phyloP scores from a whole-genome alignment of 768 basidiomycete species.

The Kwoniella europaea region DNA sequence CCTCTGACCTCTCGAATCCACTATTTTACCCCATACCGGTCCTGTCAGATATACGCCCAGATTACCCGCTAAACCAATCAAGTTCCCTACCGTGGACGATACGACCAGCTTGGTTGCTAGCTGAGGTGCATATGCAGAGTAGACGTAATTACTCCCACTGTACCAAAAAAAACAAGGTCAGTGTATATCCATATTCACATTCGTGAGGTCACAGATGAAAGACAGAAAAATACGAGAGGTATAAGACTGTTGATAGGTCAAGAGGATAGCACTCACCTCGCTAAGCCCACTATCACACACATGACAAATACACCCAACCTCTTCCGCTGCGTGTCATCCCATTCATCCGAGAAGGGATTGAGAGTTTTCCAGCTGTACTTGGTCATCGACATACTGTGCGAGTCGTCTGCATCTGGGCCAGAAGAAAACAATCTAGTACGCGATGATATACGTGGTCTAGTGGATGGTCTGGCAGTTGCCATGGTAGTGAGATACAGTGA shows the following conservation, averaged over 20 bases:
- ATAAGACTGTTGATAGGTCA: too few species aligned
- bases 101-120: slow-evolving; percentile 76
- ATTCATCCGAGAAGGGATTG: slow-evolving; percentile 13
- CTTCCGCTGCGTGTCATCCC: slow-evolving; percentile 13
- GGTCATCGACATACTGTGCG: background rate
- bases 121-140: slow-evolving; percentile 81
- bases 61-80: slow-evolving; percentile 66
- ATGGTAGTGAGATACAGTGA: background rate
- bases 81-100: slow-evolving; percentile 78
- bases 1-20: slow-evolving; percentile 74
- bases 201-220: too few species aligned
- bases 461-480: background rate
- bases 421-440: slow-evolving; percentile 11
- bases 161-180: background rate
- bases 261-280: too few species aligned
- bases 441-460: slow-evolving; percentile 12
- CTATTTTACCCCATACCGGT: slow-evolving; percentile 78
- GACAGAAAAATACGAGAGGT: too few species aligned
- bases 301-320: slow-evolving; percentile 17
- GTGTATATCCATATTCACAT: too few species aligned
- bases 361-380: slow-evolving; percentile 1
- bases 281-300: slow-evolving; percentile 27
- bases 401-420: background rate
- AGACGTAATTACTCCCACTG: slow-evolving; percentile 33
- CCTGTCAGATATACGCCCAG: slow-evolving; percentile 79